phyloP scores from a whole-genome alignment of 2,329 filamentous ascomycete species.

The Reticulascus tulasneorum region DNA sequence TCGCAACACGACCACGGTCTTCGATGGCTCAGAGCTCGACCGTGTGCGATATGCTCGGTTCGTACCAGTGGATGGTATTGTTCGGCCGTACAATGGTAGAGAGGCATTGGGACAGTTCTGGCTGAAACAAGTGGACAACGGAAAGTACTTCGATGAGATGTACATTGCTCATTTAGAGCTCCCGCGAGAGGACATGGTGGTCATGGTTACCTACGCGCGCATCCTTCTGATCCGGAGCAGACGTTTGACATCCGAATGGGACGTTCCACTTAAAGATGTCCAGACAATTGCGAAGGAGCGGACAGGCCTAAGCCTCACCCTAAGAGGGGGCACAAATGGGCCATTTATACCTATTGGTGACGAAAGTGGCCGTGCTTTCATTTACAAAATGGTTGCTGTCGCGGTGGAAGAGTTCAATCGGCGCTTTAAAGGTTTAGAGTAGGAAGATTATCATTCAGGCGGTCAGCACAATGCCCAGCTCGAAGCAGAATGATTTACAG shows the following conservation, averaged over 20 bases:
- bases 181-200: conserved; percentile 79
- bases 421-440: conserved; percentile 46
- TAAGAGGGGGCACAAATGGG: conserved; percentile 88
- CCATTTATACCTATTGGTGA: conserved; percentile 94
- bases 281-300: conserved; percentile 97
- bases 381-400: conserved; percentile 63
- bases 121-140: conserved; percentile 97
- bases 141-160: conserved; percentile 94
- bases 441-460: neutral
- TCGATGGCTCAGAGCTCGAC: conserved; percentile 90
- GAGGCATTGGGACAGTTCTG: conserved; percentile 97
- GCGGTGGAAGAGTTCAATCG: conserved; percentile 66
- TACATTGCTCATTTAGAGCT: conserved; percentile 97
- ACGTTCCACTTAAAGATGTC: conserved; percentile 90
- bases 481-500: no score
- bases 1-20: conserved; percentile 97
- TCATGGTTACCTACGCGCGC: conserved; percentile 81
- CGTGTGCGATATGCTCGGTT: conserved; percentile 91
- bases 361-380: conserved; percentile 64
- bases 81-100: conserved; percentile 88
- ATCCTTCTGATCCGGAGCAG: conserved; percentile 89
- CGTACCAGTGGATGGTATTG: conserved; percentile 87
- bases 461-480: no score
- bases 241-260: conserved; percentile 87
- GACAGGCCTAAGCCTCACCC: conserved; percentile 82